These are phyloP conservation scores for Boletales sp. DNA, from an alignment of 768 basidiomycete genomes.

Conservation along the genomic window DNA sequence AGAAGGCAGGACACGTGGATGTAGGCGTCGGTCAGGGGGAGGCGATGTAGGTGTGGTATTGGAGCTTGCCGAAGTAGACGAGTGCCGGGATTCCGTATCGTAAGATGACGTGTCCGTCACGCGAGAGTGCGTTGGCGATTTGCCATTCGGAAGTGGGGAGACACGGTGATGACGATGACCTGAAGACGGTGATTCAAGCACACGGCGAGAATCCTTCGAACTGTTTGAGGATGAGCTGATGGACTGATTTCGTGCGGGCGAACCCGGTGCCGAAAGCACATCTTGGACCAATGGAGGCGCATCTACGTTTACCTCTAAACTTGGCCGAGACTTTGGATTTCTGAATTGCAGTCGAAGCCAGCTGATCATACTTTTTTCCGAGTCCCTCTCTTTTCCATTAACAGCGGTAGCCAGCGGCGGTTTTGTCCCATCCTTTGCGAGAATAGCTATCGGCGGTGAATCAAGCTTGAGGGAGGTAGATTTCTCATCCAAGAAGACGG, in stretches of 20 bases:
- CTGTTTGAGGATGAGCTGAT: slow-evolving; percentile 19
- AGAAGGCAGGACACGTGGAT: slow-evolving; percentile 17
- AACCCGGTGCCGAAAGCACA: slow-evolving; percentile 6
- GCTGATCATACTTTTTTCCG: slow-evolving; percentile 36
- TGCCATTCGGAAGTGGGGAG: slow-evolving; percentile 15
- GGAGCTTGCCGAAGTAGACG: slow-evolving; percentile 15
- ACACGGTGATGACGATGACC: slow-evolving; percentile 3
- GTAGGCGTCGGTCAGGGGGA: slow-evolving; percentile 8
- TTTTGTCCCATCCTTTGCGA: slow-evolving; percentile 19
- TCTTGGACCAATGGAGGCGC: slow-evolving; percentile 13
- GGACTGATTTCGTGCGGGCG: slow-evolving; percentile 23
- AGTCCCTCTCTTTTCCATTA: slow-evolving; percentile 33
- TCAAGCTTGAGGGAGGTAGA: slow-evolving; percentile 6
- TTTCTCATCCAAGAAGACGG: slow-evolving; percentile 23
- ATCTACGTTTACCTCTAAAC: slow-evolving; percentile 17
- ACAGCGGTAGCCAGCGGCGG: slow-evolving; percentile 30
- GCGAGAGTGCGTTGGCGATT: slow-evolving; percentile 3
- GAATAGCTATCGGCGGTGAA: slow-evolving; percentile 12
- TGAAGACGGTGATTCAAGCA: slow-evolving; percentile 15
- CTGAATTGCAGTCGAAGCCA: slow-evolving; percentile 31
- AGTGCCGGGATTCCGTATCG: slow-evolving; percentile 22
- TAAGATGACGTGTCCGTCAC: background rate
- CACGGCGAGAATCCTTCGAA: slow-evolving; percentile 23
- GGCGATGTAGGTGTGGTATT: slow-evolving; percentile 8
- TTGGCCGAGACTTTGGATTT: slow-evolving; percentile 19